These are phyloP conservation scores for Prinsepia uniflora DNA, from an alignment of 306 rosid genomes.

Conservation along the genomic window DNA sequence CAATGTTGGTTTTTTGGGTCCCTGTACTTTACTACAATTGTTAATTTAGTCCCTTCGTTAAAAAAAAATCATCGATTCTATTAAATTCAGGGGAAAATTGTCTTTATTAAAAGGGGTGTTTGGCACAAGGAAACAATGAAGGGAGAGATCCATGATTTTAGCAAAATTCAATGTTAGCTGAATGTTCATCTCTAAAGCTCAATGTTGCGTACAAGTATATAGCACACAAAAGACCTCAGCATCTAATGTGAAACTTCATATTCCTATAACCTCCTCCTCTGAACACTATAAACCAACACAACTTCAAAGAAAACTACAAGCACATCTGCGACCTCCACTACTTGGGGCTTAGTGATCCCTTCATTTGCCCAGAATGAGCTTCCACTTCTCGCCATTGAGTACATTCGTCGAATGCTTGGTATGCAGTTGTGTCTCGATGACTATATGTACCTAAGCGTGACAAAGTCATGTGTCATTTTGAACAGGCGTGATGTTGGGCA, in stretches of 20 bases:
- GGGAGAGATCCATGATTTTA: too few relatives aligned
- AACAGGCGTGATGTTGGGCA: slow-evolving; percentile 37
- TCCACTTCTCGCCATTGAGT: slow-evolving; percentile 49
- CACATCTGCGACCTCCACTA: slow-evolving; percentile 55
- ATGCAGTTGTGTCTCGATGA: slow-evolving; percentile 47
- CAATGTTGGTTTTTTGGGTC: too few relatives aligned
- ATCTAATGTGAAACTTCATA: background rate
- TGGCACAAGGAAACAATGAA: too few relatives aligned
- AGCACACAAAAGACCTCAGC: background rate
- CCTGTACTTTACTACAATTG: too few relatives aligned
- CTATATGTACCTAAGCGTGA: slow-evolving; percentile 61
- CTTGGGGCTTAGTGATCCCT: slow-evolving; percentile 79
- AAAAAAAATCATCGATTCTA: too few relatives aligned
- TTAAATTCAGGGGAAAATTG: too few relatives aligned
- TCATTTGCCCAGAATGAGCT: slow-evolving; percentile 74
- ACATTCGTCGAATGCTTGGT: slow-evolving; percentile 61
- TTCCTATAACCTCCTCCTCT: slow-evolving; percentile 11
- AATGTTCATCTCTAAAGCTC: too few relatives aligned
- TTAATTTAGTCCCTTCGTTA: too few relatives aligned
- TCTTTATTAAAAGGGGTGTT: too few relatives aligned
- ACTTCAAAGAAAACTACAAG: slow-evolving; percentile 37
- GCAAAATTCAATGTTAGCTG: too few relatives aligned
- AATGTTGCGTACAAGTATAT: too few relatives aligned
- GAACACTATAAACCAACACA: slow-evolving; percentile 19
- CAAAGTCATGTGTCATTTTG: slow-evolving; percentile 62